Evolutionary conservation across 179 eudicot species (phyloP).

Genomic region (Drosera spatulata): DNA sequence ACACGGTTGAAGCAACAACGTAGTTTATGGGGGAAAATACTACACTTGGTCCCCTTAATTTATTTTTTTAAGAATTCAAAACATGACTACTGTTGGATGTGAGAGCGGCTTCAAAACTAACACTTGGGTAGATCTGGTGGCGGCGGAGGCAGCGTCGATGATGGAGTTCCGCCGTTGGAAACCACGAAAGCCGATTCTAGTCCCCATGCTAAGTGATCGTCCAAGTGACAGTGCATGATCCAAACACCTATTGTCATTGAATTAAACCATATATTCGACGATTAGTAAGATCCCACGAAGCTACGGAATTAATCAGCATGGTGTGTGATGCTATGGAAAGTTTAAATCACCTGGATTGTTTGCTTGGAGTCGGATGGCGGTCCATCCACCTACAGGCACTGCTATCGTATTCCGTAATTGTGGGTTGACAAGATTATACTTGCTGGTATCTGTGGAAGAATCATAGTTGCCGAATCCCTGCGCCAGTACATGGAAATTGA

Average conservation of each 20-base stretch:
- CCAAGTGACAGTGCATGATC: slow-evolving; percentile 8
- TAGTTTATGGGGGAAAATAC: too few species aligned
- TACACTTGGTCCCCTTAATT: too few species aligned
- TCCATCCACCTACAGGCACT: too few species aligned
- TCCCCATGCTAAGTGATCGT: slow-evolving; percentile 1
- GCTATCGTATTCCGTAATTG: too few species aligned
- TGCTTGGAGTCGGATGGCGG: too few species aligned
- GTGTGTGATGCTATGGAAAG: background rate
- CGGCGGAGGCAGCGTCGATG: background rate
- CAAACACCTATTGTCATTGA: slow-evolving; percentile 2
- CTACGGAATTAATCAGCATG: background rate
- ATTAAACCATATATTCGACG: background rate
- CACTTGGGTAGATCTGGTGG: slow-evolving; percentile 1
- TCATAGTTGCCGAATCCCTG: slow-evolving; percentile 38
- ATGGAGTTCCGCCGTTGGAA: too few species aligned
- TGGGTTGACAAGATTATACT: slow-evolving; percentile 11
- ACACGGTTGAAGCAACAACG: too few species aligned
- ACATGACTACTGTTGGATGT: too few species aligned
- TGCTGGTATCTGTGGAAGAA: background rate
- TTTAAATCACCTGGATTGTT: too few species aligned
- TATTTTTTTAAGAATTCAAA: too few species aligned
- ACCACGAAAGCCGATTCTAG: background rate
- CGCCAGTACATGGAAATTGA: slow-evolving; percentile 31
- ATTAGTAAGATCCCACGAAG: background rate
- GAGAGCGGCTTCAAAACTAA: background rate